Conservation (phyloP, 2,329 filamentous ascomycete species). For the Cercospora sp. region DNA sequence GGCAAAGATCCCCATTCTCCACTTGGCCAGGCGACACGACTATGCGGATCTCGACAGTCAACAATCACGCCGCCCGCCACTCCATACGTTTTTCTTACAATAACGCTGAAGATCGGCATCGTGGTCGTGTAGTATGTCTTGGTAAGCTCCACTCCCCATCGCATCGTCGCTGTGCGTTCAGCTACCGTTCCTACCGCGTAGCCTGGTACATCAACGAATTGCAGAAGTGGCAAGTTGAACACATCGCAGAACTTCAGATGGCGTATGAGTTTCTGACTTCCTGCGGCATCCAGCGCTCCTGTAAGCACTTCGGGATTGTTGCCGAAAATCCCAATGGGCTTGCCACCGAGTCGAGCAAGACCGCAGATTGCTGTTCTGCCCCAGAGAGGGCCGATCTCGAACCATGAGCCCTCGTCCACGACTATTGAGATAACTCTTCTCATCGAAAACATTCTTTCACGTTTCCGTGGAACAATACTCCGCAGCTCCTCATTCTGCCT, state of each 20-base stretch:
- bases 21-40: conserved; percentile 64
- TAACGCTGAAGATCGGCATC: conserved; percentile 63
- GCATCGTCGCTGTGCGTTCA: conserved; percentile 64
- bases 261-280: conserved; percentile 61
- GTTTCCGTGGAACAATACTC: conserved; percentile 58
- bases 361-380: conserved; percentile 62
- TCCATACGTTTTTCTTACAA: conserved; percentile 61
- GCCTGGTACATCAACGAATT: conserved; percentile 64
- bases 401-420: conserved; percentile 59
- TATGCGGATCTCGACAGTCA: conserved; percentile 60
- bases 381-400: conserved; percentile 65
- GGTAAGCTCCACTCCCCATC: conserved; percentile 62
- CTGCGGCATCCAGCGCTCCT: conserved; percentile 61
- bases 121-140: conserved; percentile 64
- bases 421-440: conserved; percentile 58
- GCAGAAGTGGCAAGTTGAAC: conserved; percentile 64
- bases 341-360: conserved; percentile 58
- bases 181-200: conserved; percentile 65
- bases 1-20: conserved; percentile 64
- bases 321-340: conserved; percentile 60
- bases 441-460: conserved; percentile 62
- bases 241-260: conserved; percentile 65
- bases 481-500: conserved; percentile 53
- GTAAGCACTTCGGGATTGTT: conserved; percentile 63
- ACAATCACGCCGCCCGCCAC: conserved; percentile 66